Evolutionary conservation across 805 yeast species (phyloP).

Genomic region (Candida dajiaensis): DNA sequence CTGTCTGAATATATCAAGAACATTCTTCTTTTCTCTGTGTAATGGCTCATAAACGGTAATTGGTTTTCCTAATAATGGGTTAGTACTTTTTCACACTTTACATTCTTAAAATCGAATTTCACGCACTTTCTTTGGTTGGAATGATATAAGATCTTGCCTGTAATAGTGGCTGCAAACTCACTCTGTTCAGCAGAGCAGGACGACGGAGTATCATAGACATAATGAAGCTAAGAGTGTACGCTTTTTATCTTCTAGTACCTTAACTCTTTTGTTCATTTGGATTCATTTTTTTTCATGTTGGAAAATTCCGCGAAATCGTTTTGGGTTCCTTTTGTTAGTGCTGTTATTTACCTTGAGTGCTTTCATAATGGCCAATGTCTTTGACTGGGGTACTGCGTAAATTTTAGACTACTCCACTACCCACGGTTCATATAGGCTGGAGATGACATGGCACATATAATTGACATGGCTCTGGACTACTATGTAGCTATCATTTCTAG

Average conservation of each 20-base stretch:
- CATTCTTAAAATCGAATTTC: neutral
- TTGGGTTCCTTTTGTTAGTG: neutral
- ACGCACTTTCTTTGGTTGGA: constrained; percentile 13
- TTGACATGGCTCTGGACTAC: too few species aligned
- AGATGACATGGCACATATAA: too few species aligned
- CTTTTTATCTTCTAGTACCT: neutral
- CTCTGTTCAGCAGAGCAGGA: neutral
- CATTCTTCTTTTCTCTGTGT: constrained; percentile 7
- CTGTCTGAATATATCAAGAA: constrained; percentile 32
- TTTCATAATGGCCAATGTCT: too few species aligned
- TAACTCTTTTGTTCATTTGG: neutral
- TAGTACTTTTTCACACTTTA: neutral
- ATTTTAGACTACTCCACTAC: neutral
- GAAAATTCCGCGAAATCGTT: neutral
- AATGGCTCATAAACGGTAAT: constrained; percentile 21
- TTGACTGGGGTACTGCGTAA: neutral
- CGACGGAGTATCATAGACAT: constrained; percentile 6
- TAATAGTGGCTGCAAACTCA: neutral
- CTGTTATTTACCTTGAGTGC: neutral
- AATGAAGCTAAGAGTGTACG: neutral
- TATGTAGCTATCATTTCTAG: too few species aligned
- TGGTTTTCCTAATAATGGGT: constrained; percentile 3
- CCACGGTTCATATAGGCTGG: too few species aligned
- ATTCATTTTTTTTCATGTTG: neutral
- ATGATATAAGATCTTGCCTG: constrained; percentile 10